Base-by-base conservation (phyloP, 108 stramenopile genomes). In the Mediolabrus comicus region DNA sequence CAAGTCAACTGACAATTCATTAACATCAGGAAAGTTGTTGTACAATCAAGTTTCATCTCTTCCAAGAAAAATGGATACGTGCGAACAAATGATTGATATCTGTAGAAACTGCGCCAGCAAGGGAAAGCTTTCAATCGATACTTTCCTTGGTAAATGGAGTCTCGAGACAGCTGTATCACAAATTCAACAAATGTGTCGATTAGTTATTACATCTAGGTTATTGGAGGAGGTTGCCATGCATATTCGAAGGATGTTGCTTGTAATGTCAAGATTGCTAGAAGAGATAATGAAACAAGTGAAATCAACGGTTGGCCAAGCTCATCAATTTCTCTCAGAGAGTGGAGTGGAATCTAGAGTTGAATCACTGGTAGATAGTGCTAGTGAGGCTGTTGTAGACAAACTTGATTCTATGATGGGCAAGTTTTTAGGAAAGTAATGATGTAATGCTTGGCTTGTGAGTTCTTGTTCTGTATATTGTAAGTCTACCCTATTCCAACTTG, bases 61-160 rank as follows among this genome's bases (percentile, higher is more conserved):
- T 1, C 55, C 58, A 10, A 43, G 19, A 3, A 85, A 82, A 57
- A 62, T 79, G 10, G 69, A 67, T 13, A 36, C 36, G 19, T 85
- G 84, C 53, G 46, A 51, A 17, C 71, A 80, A 12, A 82, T 82
- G 84, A 32, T 85, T 33, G 30, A 36, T 9, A 12, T 49, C 4
- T 69, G 63, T 27, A 32, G 49, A 30, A 49, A 59, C 24, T 79
- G 68, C 26, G 58, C 79, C n/a, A 62, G 75, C 14, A 70, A 51
- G 6, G 52, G 74, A 5, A 56, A 60, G 27, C 29, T 54, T 9
- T 39, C 69, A 13, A 70, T 80, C 39, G 55, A 80, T 28, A 57
- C 74, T 0, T 80, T 80, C 36, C 38, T 80, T 19, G 79, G 79
- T 8, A 59, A 74, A 32, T 77, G 85, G 85, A 82, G 68, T 9